A percentile compares a stretch with the other conserved stretches of the same genome.
These are phyloP conservation scores for Ganoderma leucocontextum DNA, from an alignment of 1,284 basidiomycete genomes.

Conservation along the genomic window DNA sequence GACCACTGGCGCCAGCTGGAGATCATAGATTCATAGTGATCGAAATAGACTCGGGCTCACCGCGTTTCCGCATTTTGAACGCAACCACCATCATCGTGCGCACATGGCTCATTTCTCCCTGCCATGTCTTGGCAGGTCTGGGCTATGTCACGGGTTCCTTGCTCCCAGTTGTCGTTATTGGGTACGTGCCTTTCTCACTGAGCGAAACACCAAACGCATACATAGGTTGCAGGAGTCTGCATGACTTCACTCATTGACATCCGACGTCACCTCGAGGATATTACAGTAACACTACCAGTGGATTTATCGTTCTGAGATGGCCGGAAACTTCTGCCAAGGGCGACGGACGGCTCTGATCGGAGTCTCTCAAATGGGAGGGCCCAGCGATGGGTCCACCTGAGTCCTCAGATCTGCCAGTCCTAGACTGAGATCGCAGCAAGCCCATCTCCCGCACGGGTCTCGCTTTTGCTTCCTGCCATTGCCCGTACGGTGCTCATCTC, in stretches of 20 bases:
- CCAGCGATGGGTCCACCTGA: background rate
- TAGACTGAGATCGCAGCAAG: background rate
- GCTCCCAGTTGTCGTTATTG: background rate
- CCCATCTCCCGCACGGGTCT: background rate
- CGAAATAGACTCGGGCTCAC: too few species aligned
- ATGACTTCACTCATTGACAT: background rate
- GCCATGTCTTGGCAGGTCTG: background rate
- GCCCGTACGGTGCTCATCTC: constrained; percentile 15
- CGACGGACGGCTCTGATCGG: background rate
- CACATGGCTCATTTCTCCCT: background rate
- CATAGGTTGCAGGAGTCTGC: background rate
- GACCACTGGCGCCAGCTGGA: too few species aligned
- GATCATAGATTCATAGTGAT: too few species aligned
- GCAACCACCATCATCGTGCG: background rate
- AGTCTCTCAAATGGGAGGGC: background rate
- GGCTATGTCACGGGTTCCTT: background rate
- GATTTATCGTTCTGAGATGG: background rate
- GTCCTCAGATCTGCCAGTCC: background rate
- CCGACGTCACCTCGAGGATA: too few species aligned
- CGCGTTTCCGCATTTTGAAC: background rate
- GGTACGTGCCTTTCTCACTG: background rate
- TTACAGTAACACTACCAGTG: background rate
- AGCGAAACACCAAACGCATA: background rate
- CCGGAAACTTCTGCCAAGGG: background rate
- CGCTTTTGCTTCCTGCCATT: constrained; percentile 14